Conservation (phyloP, 768 basidiomycete genomes). For the Mycena olivaceomarginata region DNA sequence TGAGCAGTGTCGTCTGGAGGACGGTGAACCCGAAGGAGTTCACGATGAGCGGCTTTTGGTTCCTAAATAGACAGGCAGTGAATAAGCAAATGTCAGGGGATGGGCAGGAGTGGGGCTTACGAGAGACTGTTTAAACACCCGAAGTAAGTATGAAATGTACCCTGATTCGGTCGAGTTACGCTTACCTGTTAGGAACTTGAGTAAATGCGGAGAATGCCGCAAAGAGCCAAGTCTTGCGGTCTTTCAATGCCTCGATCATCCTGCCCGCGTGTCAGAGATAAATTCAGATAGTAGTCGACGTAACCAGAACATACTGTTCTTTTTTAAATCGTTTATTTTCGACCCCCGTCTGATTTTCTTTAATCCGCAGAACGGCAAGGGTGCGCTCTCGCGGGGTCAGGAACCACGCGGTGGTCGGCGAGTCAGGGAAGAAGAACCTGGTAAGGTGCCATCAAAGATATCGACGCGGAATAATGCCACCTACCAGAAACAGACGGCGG, state of each 20-base stretch:
- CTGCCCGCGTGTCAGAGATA: conserved; percentile 48
- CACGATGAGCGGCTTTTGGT: conserved; percentile 69
- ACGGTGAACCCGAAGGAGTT: conserved; percentile 69
- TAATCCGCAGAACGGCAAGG: conserved; percentile 72
- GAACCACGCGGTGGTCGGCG: conserved; percentile 77
- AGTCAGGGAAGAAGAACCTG: conserved; percentile 70
- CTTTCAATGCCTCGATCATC: conserved; percentile 70
- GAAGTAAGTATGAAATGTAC: neutral
- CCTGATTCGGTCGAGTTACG: neutral
- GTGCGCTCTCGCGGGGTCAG: conserved; percentile 48
- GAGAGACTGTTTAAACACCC: neutral
- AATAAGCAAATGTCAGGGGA: neutral
- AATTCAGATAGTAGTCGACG: conserved; percentile 74
- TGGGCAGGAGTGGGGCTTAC: neutral
- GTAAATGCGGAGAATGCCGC: conserved; percentile 68
- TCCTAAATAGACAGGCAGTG: conserved; percentile 49
- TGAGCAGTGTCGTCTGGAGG: conserved; percentile 72
- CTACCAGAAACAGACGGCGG: conserved; percentile 65
- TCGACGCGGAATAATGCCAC: conserved; percentile 44
- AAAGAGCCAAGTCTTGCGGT: conserved; percentile 77
- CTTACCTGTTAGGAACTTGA: conserved; percentile 64
- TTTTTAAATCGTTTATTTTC: conserved; percentile 70
- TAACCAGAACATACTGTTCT: conserved; percentile 78
- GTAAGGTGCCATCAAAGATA: conserved; percentile 32
- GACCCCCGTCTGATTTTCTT: conserved; percentile 82